Conservation (phyloP, 2,329 filamentous ascomycete species). For the Beauveria sp. region DNA sequence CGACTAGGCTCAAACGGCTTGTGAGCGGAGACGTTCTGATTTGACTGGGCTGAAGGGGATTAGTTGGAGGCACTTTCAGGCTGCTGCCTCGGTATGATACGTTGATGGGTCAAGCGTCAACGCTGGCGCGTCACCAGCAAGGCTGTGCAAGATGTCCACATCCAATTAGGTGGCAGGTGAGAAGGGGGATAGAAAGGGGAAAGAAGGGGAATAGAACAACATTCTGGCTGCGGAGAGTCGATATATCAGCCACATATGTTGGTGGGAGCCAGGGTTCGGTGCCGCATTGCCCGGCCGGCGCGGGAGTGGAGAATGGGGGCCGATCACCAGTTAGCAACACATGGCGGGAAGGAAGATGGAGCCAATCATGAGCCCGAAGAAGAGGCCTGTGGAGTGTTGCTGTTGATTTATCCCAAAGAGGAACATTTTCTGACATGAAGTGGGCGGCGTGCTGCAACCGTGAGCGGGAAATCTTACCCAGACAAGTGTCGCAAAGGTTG, state of each 20-base stretch:
- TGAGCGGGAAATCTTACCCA: not conserved
- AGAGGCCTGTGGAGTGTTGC: not conserved
- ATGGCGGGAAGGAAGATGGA: not conserved
- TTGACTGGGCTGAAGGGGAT: not conserved
- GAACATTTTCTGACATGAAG: conserved; percentile 9
- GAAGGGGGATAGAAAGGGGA: not conserved
- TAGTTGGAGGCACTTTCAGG: not conserved
- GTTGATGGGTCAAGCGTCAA: not conserved
- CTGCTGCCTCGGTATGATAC: not conserved
- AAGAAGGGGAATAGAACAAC: not conserved
- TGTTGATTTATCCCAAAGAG: not conserved
- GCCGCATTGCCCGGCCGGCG: not conserved
- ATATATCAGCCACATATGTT: conserved; percentile 1
- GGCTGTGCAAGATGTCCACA: not conserved
- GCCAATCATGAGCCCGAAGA: not conserved
- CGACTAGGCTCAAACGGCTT: not conserved
- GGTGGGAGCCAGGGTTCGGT: not conserved
- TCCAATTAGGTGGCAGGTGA: not conserved
- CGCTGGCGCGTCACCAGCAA: not conserved
- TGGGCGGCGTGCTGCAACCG: not conserved
- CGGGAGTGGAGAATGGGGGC: not conserved
- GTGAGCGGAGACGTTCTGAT: not conserved
- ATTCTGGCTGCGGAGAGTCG: not conserved
- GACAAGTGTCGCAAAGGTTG: not conserved
- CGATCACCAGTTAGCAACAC: not conserved